phyloP scores from a whole-genome alignment of 164 flowering plant species.

The Cinnamomum chago region DNA sequence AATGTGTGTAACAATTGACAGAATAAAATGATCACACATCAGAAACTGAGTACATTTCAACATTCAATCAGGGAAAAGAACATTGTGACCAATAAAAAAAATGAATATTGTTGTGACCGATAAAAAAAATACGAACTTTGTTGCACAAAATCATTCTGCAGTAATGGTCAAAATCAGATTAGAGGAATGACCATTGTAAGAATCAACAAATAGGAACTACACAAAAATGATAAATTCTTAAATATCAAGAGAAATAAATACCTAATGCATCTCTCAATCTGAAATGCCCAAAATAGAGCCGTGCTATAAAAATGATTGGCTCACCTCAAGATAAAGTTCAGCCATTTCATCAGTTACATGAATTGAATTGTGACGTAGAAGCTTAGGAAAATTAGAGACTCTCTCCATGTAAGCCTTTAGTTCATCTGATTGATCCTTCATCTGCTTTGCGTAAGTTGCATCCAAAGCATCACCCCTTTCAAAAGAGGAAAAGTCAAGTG shows the following conservation, averaged over 20 bases:
- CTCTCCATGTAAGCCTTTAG: constrained; percentile 49
- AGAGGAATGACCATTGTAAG: background rate
- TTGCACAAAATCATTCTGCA: background rate
- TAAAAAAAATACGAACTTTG: background rate
- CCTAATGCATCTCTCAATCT: background rate
- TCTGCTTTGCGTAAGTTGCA: constrained; percentile 23
- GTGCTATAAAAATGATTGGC: constrained; percentile 1
- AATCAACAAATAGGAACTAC: background rate
- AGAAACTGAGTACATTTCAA: no score
- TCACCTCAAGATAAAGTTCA: constrained; percentile 89
- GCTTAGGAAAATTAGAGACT: constrained; percentile 63
- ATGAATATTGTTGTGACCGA: no score
- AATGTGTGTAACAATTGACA: background rate
- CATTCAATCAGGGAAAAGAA: no score
- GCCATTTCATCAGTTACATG: constrained; percentile 73
- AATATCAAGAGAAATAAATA: background rate
- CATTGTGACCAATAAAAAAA: no score
- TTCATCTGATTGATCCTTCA: constrained; percentile 34
- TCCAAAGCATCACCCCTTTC: constrained; percentile 28
- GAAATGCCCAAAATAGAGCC: background rate
- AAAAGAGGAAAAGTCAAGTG: constrained; percentile 54
- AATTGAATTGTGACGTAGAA: constrained; percentile 52
- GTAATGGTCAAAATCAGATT: background rate
- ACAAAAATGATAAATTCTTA: background rate
- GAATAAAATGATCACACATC: no score